Evolutionary conservation across 345 rosid genomes (phyloP).

Genomic region (Eucalyptus dawsonii): DNA sequence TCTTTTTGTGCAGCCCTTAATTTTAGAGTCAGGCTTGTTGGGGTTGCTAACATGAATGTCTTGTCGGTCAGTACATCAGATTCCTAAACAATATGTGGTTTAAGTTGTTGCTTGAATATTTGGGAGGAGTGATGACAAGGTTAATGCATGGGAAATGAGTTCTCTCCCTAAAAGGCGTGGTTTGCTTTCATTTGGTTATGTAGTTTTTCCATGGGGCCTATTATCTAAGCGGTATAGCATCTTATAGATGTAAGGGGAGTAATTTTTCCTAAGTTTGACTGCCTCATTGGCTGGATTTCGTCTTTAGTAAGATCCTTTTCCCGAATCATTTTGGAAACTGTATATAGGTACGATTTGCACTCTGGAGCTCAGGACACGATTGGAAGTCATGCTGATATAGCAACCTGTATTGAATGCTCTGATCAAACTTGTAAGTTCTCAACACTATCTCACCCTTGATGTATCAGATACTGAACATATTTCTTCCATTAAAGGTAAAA

Average conservation of each 20-base stretch:
- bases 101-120: background rate
- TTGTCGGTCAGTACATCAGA: background rate
- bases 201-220: background rate
- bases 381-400: slow-evolving; percentile 69
- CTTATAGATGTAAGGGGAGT: background rate
- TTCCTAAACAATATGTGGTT: background rate
- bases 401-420: slow-evolving; percentile 52
- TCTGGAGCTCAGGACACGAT: slow-evolving; percentile 20
- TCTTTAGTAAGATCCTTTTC: background rate
- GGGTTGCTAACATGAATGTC: background rate
- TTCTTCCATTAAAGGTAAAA: background rate
- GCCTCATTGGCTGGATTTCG: background rate
- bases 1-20: background rate
- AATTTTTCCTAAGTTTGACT: background rate
- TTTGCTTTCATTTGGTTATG: background rate
- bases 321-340: background rate
- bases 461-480: background rate
- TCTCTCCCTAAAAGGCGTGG: background rate
- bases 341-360: slow-evolving; percentile 47
- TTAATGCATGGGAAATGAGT: background rate
- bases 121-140: background rate
- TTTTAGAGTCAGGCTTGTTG: background rate
- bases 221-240: background rate
- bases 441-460: background rate
- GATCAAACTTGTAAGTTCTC: slow-evolving; percentile 44